Evolutionary conservation across 2,329 filamentous ascomycete genomes (phyloP).

Genomic region (Paradendryphiella salina): DNA sequence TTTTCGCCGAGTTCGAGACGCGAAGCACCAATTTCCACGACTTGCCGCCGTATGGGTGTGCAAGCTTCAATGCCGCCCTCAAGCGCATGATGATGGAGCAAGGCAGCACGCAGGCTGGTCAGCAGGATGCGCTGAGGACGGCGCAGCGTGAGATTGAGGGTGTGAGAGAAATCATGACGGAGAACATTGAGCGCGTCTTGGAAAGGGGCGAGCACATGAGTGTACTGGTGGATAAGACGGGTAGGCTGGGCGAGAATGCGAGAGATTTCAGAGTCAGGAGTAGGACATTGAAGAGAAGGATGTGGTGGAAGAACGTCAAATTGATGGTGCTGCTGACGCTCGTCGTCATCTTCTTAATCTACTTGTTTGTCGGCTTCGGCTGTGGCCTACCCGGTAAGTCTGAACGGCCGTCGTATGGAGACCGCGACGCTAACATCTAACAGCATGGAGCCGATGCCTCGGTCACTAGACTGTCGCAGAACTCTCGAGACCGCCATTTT

Average conservation of each 20-base stretch:
- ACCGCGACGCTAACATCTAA: slow-evolving; percentile 20
- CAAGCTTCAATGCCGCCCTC: slow-evolving; percentile 79
- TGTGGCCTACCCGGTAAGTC: slow-evolving; percentile 65
- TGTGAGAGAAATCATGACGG: slow-evolving; percentile 89
- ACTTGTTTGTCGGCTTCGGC: slow-evolving; percentile 71
- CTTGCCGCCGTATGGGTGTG: slow-evolving; percentile 87
- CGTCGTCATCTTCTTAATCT: slow-evolving; percentile 72
- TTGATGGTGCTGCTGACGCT: slow-evolving; percentile 79
- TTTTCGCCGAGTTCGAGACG: slow-evolving; percentile 71
- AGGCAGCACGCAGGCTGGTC: slow-evolving; percentile 70
- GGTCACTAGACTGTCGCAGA: slow-evolving; percentile 20
- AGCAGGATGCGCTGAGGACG: slow-evolving; percentile 79
- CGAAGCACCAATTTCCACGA: slow-evolving; percentile 70
- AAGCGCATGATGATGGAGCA: slow-evolving; percentile 80
- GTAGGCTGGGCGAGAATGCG: slow-evolving; percentile 83
- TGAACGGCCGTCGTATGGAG: background rate
- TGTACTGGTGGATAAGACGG: slow-evolving; percentile 93
- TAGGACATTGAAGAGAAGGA: slow-evolving; percentile 81
- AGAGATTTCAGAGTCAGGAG: slow-evolving; percentile 88
- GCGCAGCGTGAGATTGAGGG: slow-evolving; percentile 91
- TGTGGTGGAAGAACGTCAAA: slow-evolving; percentile 99
- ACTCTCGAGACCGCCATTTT: background rate
- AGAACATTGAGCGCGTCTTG: slow-evolving; percentile 87
- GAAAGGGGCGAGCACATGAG: slow-evolving; percentile 90
- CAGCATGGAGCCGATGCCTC: slow-evolving; percentile 47